phyloP scores from a whole-genome alignment of 257 asterid genomes.

The Gynochthodes officinalis region DNA sequence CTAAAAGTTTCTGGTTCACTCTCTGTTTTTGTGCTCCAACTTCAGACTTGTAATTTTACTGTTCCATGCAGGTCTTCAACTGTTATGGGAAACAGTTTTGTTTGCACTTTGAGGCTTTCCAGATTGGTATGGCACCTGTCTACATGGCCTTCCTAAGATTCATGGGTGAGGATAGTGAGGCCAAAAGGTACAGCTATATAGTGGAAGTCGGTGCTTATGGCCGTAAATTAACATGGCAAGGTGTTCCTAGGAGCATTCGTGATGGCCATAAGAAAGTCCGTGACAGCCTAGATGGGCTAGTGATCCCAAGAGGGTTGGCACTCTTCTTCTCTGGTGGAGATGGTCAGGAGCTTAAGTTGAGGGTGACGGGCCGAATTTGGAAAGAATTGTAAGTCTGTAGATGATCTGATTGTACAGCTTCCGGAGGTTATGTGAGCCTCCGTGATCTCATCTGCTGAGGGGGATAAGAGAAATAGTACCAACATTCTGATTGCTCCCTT shows the following conservation, averaged over 20 bases:
- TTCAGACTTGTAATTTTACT: neutral
- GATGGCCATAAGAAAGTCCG: conserved; percentile 73
- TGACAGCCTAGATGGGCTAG: conserved; percentile 72
- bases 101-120: conserved; percentile 84
- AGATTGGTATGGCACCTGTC: conserved; percentile 64
- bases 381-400: conserved; percentile 34
- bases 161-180: conserved; percentile 83
- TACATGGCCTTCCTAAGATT: conserved; percentile 85
- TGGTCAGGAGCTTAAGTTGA: conserved; percentile 64
- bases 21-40: neutral
- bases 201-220: conserved; percentile 73
- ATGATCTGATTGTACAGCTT: conserved; percentile 24
- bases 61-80: conserved; percentile 64
- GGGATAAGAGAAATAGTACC: neutral
- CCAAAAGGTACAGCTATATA: conserved; percentile 64
- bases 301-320: conserved; percentile 64
- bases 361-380: conserved; percentile 83
- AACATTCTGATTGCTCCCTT: neutral
- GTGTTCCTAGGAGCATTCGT: conserved; percentile 82
- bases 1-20: neutral
- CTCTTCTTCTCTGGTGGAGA: conserved; percentile 73
- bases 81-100: conserved; percentile 74
- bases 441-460: neutral
- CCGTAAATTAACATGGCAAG: conserved; percentile 79
- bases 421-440: conserved; percentile 1